phyloP scores from a whole-genome alignment of 2,329 filamentous ascomycete genomes.

The Fusarium humuli region DNA sequence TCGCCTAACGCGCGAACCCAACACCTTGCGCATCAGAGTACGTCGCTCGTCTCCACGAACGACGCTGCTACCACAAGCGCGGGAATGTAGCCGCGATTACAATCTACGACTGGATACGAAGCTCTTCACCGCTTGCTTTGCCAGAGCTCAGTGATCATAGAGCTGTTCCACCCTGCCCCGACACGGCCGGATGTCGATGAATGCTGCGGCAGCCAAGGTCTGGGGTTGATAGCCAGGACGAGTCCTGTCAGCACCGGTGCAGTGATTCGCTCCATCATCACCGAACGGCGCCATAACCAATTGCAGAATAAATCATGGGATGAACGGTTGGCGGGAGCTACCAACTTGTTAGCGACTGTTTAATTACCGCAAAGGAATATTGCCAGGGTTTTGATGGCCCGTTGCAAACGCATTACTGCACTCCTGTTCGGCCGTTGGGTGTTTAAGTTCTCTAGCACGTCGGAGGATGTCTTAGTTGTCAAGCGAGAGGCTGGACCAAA shows the following conservation, averaged over 20 bases:
- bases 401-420: slow-evolving; percentile 20
- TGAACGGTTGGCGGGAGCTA: slow-evolving; percentile 33
- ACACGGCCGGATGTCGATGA: slow-evolving; percentile 31
- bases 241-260: background rate
- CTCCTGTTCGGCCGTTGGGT: slow-evolving; percentile 36
- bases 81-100: slow-evolving; percentile 34
- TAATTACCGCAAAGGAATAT: slow-evolving; percentile 35
- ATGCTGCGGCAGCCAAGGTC: slow-evolving; percentile 26
- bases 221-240: slow-evolving; percentile 32
- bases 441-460: slow-evolving; percentile 19
- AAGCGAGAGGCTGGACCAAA: background rate
- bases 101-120: slow-evolving; percentile 29
- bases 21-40: background rate
- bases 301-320: slow-evolving; percentile 29
- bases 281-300: slow-evolving; percentile 19
- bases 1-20: background rate
- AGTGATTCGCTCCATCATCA: slow-evolving; percentile 21
- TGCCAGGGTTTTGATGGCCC: slow-evolving; percentile 25
- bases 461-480: slow-evolving; percentile 21
- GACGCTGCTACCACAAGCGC: slow-evolving; percentile 40
- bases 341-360: slow-evolving; percentile 33
- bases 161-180: slow-evolving; percentile 13
- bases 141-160: slow-evolving; percentile 17
- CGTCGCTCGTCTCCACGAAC: slow-evolving; percentile 11
- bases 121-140: slow-evolving; percentile 31